Evolutionary conservation across 2,329 filamentous ascomycete species (phyloP), one percentile per base, ranked within the genome.

Genomic region (Pseudogymnoascus sp.): DNA sequence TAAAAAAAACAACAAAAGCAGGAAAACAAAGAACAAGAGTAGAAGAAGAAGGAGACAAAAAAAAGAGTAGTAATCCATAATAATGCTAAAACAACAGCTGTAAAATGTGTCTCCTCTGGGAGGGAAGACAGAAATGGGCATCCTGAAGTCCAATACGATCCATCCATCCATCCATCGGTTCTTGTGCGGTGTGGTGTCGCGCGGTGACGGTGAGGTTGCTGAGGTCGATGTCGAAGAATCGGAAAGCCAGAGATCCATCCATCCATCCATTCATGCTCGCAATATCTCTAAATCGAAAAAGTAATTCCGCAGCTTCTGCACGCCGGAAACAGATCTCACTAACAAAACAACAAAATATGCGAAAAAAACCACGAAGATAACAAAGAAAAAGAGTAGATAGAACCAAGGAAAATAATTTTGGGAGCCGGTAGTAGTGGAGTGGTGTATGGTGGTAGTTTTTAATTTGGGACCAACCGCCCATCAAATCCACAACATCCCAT

Each of bases 201-300:
- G 31, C 9, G 31, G 31, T 4, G 7, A 12, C 4, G 31, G 9
- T 12, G 31, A 8, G 31, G 28, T 31, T 8, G 41, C 9, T 25
- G 23, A 7, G 43, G 43, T 9, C n/a, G 43, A 28, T 14, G 40
- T 41, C 38, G 38, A 41, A 21, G 18, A 23, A 11, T 14, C 6
- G 40, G 12, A 14, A 14, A 49, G n/a, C 43, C 21, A 4, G 40
- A 43, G 40, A 49, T 49, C 41, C 41, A 45, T 45, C 41, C 41
- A 49, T 43, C 8, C 40, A 37, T 38, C 37, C 37, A 18, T 40
- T 23, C 41, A 49, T 49, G 41, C 41, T 49, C 43, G 43, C 43
- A 49, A n/a, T 49, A 49, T 49, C 43, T 49, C 43, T 28, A 49
- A 49, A 45, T n/a, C 31, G 6, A 52, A 52, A n/a, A 55, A 55